These are phyloP conservation scores for Zygnema cylindricum DNA, from an alignment of 139 green algal genomes.

Conservation along the genomic window DNA sequence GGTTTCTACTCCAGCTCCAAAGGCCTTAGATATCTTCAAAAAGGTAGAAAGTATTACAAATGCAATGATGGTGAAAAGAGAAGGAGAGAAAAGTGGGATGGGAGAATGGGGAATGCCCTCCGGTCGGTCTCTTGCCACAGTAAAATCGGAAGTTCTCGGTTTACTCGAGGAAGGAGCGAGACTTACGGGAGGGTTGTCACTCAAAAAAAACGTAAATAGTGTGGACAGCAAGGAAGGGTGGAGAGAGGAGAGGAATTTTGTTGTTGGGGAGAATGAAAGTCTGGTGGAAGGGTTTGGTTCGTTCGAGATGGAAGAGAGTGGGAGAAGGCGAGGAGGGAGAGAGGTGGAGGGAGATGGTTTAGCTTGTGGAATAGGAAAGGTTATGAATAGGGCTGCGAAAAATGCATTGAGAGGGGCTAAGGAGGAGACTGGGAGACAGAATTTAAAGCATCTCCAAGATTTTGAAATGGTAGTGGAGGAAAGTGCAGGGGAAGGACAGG, in stretches of 20 bases:
- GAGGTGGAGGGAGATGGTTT: too few species aligned
- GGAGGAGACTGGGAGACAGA: not conserved
- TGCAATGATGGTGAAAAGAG: not conserved
- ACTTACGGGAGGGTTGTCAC: constrained; percentile 5
- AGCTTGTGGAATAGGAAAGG: too few species aligned
- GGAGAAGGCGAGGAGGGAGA: too few species aligned
- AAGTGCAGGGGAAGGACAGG: constrained; percentile 8
- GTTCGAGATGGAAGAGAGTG: too few species aligned
- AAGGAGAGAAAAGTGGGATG: not conserved
- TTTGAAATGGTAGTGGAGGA: constrained; percentile 10
- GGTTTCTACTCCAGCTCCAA: not conserved
- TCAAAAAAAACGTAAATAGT: too few species aligned
- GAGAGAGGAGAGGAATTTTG: too few species aligned
- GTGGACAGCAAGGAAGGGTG: too few species aligned
- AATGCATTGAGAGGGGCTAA: too few species aligned
- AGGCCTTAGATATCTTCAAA: not conserved
- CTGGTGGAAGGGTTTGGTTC: too few species aligned
- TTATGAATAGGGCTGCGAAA: too few species aligned
- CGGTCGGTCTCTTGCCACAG: not conserved
- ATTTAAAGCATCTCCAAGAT: not conserved
- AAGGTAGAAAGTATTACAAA: not conserved
- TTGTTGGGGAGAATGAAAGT: too few species aligned
- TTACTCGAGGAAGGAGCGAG: not conserved
- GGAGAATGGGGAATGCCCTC: not conserved
- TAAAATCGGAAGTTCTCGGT: not conserved